phyloP scores from a whole-genome alignment of 345 rosid species.

The Isatis tinctoria region DNA sequence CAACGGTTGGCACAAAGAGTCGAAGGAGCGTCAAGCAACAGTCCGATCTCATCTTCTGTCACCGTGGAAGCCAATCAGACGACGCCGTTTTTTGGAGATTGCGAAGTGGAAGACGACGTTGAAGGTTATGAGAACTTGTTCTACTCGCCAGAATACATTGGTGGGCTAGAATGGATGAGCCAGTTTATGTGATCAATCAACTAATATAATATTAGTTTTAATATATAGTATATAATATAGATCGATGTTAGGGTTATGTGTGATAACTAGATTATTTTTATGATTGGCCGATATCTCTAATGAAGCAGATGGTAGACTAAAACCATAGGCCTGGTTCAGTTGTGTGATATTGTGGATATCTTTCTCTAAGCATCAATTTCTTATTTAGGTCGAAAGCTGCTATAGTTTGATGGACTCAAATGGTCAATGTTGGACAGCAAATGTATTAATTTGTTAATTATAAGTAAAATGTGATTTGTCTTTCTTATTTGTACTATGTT shows the following conservation, averaged over 20 bases:
- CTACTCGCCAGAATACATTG: constrained; percentile 38
- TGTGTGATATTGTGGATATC: constrained; percentile 3
- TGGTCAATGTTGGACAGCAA: not conserved
- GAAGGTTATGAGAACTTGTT: constrained; percentile 32
- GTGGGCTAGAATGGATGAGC: constrained; percentile 59
- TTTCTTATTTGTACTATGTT: not conserved
- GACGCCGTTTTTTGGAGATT: constrained; percentile 42
- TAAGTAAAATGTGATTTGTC: not conserved
- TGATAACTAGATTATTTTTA: not conserved
- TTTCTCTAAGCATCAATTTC: not conserved
- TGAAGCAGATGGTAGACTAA: not conserved
- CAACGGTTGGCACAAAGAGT: constrained; percentile 41
- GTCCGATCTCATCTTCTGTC: constrained; percentile 46
- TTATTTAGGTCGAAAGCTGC: not conserved
- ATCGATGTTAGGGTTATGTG: not conserved
- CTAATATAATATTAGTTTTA: not conserved
- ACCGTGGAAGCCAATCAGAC: constrained; percentile 40
- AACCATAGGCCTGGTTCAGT: not conserved
- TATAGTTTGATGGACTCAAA: not conserved
- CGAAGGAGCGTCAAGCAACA: constrained; percentile 40
- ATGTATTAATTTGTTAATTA: constrained; percentile 1
- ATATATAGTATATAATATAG: not conserved
- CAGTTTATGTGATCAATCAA: constrained; percentile 25
- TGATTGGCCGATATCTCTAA: constrained; percentile 18
- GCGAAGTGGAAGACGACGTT: constrained; percentile 34